Percentiles rank a stretch among this genome's conserved stretches.
These are phyloP conservation scores for Ascoidea asiatica DNA, from an alignment of 805 yeast species.

Conservation along the genomic window DNA sequence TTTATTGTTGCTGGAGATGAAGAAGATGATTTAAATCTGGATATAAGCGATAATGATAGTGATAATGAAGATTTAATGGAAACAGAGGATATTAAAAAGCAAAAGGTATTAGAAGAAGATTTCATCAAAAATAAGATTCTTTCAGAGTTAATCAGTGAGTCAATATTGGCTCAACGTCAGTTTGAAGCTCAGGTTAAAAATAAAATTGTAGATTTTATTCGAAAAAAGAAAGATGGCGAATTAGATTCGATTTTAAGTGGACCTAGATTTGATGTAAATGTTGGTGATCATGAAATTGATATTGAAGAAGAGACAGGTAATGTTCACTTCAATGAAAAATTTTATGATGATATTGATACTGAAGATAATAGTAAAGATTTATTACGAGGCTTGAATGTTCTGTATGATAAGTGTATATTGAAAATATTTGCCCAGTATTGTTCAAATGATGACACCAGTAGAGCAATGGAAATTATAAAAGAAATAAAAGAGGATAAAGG, in stretches of 20 bases:
- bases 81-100: slow-evolving; percentile 16
- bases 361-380: slow-evolving; percentile 36
- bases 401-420: slow-evolving; percentile 66
- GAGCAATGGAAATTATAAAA: slow-evolving; percentile 57
- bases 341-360: slow-evolving; percentile 24
- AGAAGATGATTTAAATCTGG: slow-evolving; percentile 11
- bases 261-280: slow-evolving; percentile 7
- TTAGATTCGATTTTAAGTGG: slow-evolving; percentile 1
- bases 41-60: slow-evolving; percentile 11
- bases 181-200: slow-evolving; percentile 4
- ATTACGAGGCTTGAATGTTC: slow-evolving; percentile 35
- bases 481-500: slow-evolving; percentile 70
- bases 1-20: slow-evolving; percentile 18
- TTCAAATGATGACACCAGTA: slow-evolving; percentile 43
- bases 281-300: slow-evolving; percentile 19
- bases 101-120: slow-evolving; percentile 42
- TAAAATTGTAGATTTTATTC: slow-evolving; percentile 4
- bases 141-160: slow-evolving; percentile 50
- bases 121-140: slow-evolving; percentile 45
- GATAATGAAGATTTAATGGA: slow-evolving; percentile 12
- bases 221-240: neutral
- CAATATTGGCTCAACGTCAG: slow-evolving; percentile 20
- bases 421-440: slow-evolving; percentile 67
- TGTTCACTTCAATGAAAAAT: slow-evolving; percentile 2
- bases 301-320: slow-evolving; percentile 16